Base-by-base conservation (phyloP, 1,284 basidiomycete genomes). In the Cyathus pygmaeus region DNA sequence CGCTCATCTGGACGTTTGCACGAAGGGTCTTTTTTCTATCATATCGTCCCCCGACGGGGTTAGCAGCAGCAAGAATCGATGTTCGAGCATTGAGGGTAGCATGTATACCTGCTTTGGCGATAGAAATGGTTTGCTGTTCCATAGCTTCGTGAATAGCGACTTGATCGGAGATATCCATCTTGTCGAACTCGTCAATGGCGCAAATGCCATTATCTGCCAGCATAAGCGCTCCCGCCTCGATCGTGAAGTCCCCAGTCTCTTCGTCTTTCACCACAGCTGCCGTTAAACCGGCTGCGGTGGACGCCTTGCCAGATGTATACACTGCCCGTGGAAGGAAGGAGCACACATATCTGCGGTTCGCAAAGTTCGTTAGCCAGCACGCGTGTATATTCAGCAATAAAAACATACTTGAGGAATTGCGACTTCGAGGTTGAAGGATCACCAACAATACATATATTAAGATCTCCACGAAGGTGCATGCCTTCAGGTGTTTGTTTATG, bases 121-220 rank as follows among this genome's bases (percentile, higher is more conserved):
- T 99, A 36, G 96, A 98, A 72, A 99, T 99, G 1, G 97, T 99
- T 82, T 99, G 97, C 81, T 99, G 97, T 89, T 99, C 97, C 97
- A 99, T 99, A 2, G 98, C 96, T 85, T 99, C 97, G 86, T 99
- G 98, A 69, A 99, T 99, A 36, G 98, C 98, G 47, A 99, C 96
- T 77, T 99, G 98, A 78, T 99, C 98, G 2, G 94, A 91, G 52
- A 99, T 89, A 77, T 99, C 97, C 98, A 99, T 99, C 83, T 99
- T 99, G 87, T 99, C 97, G 76, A 99, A 99, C 79, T 99, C 98
- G 82, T 99, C 98, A 72, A 99, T 99, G 17, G 97, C 96, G 74
- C 98, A 99, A 76, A 99, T 99, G 23, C 98, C 98, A 69, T 99
- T 99, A 83, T 99, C 98, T 7, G 98, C 98, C 3, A 99, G 87